Evolutionary conservation across 441 rosid genomes (phyloP).

Genomic region (Macaranga tanarius): DNA sequence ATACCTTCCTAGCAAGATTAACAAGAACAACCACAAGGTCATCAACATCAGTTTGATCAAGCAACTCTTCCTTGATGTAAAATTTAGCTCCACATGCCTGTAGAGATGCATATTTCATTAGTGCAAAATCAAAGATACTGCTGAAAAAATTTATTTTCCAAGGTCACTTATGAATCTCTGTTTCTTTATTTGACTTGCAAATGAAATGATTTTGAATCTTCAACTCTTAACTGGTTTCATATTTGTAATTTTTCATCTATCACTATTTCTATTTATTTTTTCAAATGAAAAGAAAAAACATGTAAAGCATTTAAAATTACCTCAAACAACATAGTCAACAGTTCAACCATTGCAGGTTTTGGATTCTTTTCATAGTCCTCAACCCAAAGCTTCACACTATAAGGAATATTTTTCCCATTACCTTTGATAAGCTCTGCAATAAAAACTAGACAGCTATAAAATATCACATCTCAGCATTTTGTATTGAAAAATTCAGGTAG

Average conservation of each 20-base stretch:
- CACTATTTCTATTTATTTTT: too few species aligned
- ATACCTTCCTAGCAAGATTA: conserved; percentile 79
- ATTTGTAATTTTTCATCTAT: too few species aligned
- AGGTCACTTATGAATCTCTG: too few species aligned
- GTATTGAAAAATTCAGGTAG: background rate
- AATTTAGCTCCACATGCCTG: conserved; percentile 97
- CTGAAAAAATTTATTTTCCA: too few species aligned
- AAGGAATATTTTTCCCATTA: conserved; percentile 63
- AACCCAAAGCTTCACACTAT: conserved; percentile 75
- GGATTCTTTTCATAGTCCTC: conserved; percentile 77
- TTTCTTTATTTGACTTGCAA: too few species aligned
- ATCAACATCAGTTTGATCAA: conserved; percentile 93
- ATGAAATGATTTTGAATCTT: too few species aligned
- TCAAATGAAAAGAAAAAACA: too few species aligned
- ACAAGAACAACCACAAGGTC: conserved; percentile 97
- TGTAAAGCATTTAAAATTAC: conserved; percentile 34
- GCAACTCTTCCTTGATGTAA: conserved; percentile 59
- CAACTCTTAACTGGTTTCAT: too few species aligned
- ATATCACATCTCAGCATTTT: background rate
- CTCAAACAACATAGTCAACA: conserved; percentile 85
- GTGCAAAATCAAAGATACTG: conserved; percentile 11
- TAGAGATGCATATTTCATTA: conserved; percentile 20
- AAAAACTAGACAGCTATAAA: background rate
- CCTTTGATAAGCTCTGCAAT: conserved; percentile 77
- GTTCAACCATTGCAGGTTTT: conserved; percentile 73